Base-by-base conservation (phyloP, 805 yeast species). In the Sugiyamaella mastotermitis region DNA sequence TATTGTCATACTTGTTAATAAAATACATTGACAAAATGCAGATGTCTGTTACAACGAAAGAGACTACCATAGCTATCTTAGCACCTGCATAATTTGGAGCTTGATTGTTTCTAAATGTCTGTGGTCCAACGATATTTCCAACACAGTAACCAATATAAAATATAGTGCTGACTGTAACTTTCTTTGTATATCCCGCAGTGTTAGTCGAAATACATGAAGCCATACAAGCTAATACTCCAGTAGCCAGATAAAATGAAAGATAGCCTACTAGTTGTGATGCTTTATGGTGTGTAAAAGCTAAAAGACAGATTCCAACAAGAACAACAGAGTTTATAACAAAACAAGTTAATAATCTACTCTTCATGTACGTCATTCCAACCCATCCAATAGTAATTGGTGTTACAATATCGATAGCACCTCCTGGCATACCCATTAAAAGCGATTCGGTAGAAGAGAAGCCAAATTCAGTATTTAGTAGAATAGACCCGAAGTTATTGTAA, bases 161-260 rank as follows among this genome's bases (percentile, higher is more conserved):
- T 24, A 78, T 56, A 4, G 80, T 79, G 37, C 75, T 73, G 19
- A 75, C 68, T 4, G 76, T 68, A 47, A 77, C 66, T 49, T 80
- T 77, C 58, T 83, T 83, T n/a, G 88, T 80, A 45, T 76, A 73
- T 9, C 92, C 92, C 1, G 87, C 78, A 24, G 78, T 71, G 55
- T 82, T 70, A 2, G 74, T 61, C n/a, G 26, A 30, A 17, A 42
- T 40, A 24, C 38, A 32, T 19, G 42, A 29, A 14, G 35, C 33
- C 26, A 41, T 29, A 23, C 43, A 42, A 8, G 36, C 38, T n/a
- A 35, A 34, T 5, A 39, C 23, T 10, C 36, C 27, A 11, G 46
- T 36, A 2, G 45, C 23, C 5, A 41, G 30, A 14, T 35, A 37
- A n/a, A 27, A 38, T 11, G 41, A 20, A 16, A 28, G 37, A 24